Base-by-base conservation (phyloP, 441 rosid species). In the Adansonia grandidieri region DNA sequence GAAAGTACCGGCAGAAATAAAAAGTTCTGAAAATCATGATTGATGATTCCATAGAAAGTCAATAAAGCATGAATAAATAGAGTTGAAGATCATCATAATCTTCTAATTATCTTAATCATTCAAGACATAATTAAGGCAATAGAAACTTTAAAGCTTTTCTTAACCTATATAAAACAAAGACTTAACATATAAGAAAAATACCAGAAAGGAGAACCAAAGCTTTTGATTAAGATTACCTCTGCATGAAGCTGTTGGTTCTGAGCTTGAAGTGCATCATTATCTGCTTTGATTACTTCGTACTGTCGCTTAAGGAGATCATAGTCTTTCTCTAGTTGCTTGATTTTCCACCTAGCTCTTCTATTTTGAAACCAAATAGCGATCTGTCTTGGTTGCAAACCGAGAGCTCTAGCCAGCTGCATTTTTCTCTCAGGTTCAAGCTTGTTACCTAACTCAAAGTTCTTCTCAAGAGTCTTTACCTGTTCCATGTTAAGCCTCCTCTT, bases 351-450 rank as follows among this genome's bases (percentile, higher is more conserved):
- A 57, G 99, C 99, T 77, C 98, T 88, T 77, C 99, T 80, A 86
- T 96, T 96, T 73, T 96, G 99, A 82, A 96, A 96, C 99, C 99
- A 96, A 24, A 96, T 93, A 19, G 99, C 98, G 73, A 96, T 77
- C 87, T 96, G 99, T 84, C 97, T 89, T 9, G 98, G 99, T 61
- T 93, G 99, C 74, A 96, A 86, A 42, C 95, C 93, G 56, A 96
- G 93, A 77, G 93, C 95, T 83, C 93, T 89, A 82, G 99, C 98
- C 67, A 96, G 81, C 84, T 96, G 97, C 90, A 92, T 82, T 89
- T 96, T 96, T 78, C 95, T 88, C 86, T 96, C 99, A 9, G 99
- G 98, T 77, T 96, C 99, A 58, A 96, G 98, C 88, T 92, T 96
- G 82, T 96, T 96, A 14, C 97, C 98, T 70, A 91, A 78, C 86